Evolutionary conservation across 306 rosid species (phyloP), one percentile per base, ranked within the genome.

Genomic region (Datisca glomerata): DNA sequence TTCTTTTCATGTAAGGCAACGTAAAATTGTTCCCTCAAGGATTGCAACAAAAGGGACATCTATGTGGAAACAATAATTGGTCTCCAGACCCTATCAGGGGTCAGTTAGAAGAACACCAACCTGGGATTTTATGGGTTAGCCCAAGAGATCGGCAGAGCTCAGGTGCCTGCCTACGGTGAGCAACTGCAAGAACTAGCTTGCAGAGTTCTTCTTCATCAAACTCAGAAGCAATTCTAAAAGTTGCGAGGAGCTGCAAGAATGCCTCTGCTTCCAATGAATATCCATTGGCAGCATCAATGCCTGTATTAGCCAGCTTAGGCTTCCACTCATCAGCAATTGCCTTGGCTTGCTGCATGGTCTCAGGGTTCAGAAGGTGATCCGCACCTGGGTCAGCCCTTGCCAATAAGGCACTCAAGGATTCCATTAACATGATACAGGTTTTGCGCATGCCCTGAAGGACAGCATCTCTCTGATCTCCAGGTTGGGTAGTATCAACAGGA

Each of bases 61-160:
- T 68, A n/a, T 62, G 42, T 36, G 42, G 62, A 66, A 76, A 63
- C 67, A 62, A 61, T 57, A 71, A 64, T 57, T 68, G 49, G 53
- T 58, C 61, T 69, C 71, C 69, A 44, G 69, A 64, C 64, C 50
- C 68, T 85, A 75, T 45, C 74, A 59, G 74, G 85, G 69, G 70
- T 66, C 72, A 55, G 64, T 65, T 59, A 46, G 72, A 66, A 64
- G 81, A 78, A 61, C 68, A 82, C 94, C 85, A 82, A 82, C 94
- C 94, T 82, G 89, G 85, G 74, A 65, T 74, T 75, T 82, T 75
- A 74, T 82, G 75, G 64, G 69, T 64, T 78, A 78, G 72, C 59
- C 81, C 94, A 69, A 75, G 67, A 55, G 81, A 69, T 61, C 74
- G 94, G 79, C 89, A 82, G 71, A 78, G 94, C 85, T 82, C 89